Conservation (phyloP, 768 basidiomycete genomes). For the Trametes coccinea region DNA sequence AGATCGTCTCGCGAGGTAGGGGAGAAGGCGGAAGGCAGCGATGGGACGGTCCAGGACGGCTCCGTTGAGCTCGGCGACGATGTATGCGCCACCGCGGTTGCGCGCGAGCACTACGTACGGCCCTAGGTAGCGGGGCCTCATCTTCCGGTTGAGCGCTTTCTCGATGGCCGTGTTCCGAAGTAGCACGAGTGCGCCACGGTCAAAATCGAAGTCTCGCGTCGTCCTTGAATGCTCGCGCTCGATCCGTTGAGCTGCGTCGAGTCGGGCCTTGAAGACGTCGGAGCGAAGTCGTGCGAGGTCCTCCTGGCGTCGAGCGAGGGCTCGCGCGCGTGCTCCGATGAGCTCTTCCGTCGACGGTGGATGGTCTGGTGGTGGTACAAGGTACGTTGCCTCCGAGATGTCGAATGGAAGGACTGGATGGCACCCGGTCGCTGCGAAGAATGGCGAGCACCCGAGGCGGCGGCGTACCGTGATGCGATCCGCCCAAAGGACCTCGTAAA, state of each 20-base stretch:
- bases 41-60: slow-evolving; percentile 17
- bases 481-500: slow-evolving; percentile 37
- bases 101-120: slow-evolving; percentile 29
- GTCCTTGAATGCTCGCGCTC: too few relatives aligned
- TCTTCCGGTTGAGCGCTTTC: too few relatives aligned
- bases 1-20: slow-evolving; percentile 23
- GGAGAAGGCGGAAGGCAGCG: slow-evolving; percentile 28
- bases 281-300: slow-evolving; percentile 13
- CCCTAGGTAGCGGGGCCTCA: too few relatives aligned
- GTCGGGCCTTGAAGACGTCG: slow-evolving; percentile 10
- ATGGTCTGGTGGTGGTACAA: slow-evolving; percentile 8
- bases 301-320: slow-evolving; percentile 15
- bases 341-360: slow-evolving; percentile 20
- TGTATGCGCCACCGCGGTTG: slow-evolving; percentile 28
- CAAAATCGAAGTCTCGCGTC: too few relatives aligned
- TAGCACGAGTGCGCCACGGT: too few relatives aligned
- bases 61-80: slow-evolving; percentile 32
- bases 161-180: too few relatives aligned
- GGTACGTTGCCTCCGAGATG: slow-evolving; percentile 24
- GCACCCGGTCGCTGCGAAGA: slow-evolving; percentile 20
- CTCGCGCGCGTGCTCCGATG: slow-evolving; percentile 21
- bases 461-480: slow-evolving; percentile 36
- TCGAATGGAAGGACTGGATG: slow-evolving; percentile 28
- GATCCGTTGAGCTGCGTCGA: slow-evolving; percentile 14
- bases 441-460: slow-evolving; percentile 36